A percentile compares a stretch with the other conserved stretches of the same genome.
Evolutionary conservation across 345 rosid genomes (phyloP).

Genomic region (Clausena lansium): DNA sequence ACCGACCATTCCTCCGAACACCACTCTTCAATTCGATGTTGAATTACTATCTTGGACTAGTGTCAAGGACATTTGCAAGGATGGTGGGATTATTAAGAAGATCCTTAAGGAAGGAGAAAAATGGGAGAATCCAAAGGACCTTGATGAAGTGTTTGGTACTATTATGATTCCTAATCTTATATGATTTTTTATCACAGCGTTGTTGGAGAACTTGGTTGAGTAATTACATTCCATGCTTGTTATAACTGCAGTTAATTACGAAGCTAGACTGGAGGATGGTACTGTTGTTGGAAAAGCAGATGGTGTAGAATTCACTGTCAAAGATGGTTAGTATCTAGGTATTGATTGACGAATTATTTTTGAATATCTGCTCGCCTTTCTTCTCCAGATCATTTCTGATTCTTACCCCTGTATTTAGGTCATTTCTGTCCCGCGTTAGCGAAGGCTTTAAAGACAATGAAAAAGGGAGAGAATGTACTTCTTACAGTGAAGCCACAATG

Average conservation of each 20-base stretch:
- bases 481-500: slow-evolving; percentile 82
- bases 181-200: background rate
- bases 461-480: slow-evolving; percentile 73
- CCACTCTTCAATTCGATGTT: slow-evolving; percentile 87
- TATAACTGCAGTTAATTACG: slow-evolving; percentile 60
- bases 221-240: background rate
- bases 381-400: background rate
- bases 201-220: background rate
- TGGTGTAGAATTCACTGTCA: slow-evolving; percentile 73
- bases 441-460: slow-evolving; percentile 89
- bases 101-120: slow-evolving; percentile 64
- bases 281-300: slow-evolving; percentile 61
- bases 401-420: slow-evolving; percentile 33
- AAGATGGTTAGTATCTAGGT: slow-evolving; percentile 51
- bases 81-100: slow-evolving; percentile 83
- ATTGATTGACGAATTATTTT: background rate
- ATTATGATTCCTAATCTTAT: background rate
- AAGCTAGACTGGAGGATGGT: slow-evolving; percentile 77
- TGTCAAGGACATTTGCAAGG: slow-evolving; percentile 82
- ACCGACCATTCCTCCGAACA: slow-evolving; percentile 82
- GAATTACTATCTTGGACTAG: slow-evolving; percentile 75
- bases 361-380: background rate
- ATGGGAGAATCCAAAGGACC: slow-evolving; percentile 83
- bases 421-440: slow-evolving; percentile 82
- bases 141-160: slow-evolving; percentile 77